Evolutionary conservation across 305 asterid species (phyloP), one percentile per base, ranked within the genome.

Genomic region (Fraxinus ornus): DNA sequence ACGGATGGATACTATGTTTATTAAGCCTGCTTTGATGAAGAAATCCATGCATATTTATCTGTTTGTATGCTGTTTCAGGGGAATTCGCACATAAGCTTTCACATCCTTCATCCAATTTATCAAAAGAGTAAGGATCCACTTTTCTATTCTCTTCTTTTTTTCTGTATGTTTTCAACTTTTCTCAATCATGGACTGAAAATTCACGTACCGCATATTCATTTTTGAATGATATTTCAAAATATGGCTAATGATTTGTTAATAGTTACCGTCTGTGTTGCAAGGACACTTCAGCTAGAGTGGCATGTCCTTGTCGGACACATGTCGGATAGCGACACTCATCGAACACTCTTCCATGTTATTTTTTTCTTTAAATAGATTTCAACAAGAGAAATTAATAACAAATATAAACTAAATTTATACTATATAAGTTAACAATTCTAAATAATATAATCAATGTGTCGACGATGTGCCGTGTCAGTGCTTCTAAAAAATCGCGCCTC

Each of bases 21-120:
- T 35, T 73, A 78, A 70, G 7, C 60, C 72, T 80, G 32, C 35
- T 70, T 26, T 30, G 68, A 79, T 81, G 73, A 74, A 77, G 73
- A 73, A 26, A 33, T 44, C n/a, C 78, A 17, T 76, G 26, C 78
- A 28, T 74, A 39, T 66, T 78, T 7, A 22, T 81, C 66, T 49
- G 4, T 79, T 71, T 80, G n/a, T 24, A 7, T 84, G 83, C 74
- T 84, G 76, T 86, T 83, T 41, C 84, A 95, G 98, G 99, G 78
- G 99, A 96, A 79, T 96, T 96, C 76, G 93, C 99, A 33, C 93
- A 96, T 60, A 93, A 90, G 92, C 73, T 94, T 82, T 91, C 98
- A 44, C 99, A 96, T 87, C 99, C 99, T 82, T 96, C 99, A 2
- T 96, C 94, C 80, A 92, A 92, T 88, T 78, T 96, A 84, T 86